These are phyloP conservation scores for Leccinum longicurvipes DNA, from an alignment of 768 basidiomycete genomes.

Conservation along the genomic window DNA sequence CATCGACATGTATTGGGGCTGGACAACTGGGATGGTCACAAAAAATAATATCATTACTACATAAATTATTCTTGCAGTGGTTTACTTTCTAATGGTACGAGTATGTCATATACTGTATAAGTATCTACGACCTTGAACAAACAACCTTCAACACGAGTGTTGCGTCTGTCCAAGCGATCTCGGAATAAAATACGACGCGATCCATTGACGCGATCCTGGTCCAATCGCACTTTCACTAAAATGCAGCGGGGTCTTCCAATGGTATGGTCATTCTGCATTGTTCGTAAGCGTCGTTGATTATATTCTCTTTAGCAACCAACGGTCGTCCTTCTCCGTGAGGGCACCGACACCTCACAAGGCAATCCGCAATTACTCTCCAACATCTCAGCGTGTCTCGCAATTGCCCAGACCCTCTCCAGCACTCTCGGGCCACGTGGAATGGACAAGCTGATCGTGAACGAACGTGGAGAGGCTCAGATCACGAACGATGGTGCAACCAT, in stretches of 20 bases:
- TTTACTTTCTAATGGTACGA: no score
- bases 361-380: conserved; percentile 90
- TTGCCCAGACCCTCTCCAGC: conserved; percentile 85
- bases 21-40: no score
- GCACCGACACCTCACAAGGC: conserved; percentile 95
- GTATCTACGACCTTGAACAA: conserved; percentile 11
- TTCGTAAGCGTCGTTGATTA: conserved; percentile 11
- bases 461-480: conserved; percentile 94
- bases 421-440: conserved; percentile 98
- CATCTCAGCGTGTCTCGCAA: conserved; percentile 93
- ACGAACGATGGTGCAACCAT: conserved; percentile 99
- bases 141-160: conserved; percentile 20
- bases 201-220: conserved; percentile 2
- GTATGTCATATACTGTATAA: no score
- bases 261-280: conserved; percentile 38
- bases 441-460: conserved; percentile 96
- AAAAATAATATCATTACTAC: no score
- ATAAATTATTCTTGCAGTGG: no score
- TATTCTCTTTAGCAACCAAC: conserved; percentile 78
- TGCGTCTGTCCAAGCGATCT: not conserved
- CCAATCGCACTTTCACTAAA: conserved; percentile 34
- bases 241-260: conserved; percentile 86
- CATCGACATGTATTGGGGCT: no score
- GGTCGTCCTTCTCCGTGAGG: conserved; percentile 92
- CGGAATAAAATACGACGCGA: not conserved